Conservation (phyloP, 768 basidiomycete genomes). For the Brasilioporus rufonigricans region DNA sequence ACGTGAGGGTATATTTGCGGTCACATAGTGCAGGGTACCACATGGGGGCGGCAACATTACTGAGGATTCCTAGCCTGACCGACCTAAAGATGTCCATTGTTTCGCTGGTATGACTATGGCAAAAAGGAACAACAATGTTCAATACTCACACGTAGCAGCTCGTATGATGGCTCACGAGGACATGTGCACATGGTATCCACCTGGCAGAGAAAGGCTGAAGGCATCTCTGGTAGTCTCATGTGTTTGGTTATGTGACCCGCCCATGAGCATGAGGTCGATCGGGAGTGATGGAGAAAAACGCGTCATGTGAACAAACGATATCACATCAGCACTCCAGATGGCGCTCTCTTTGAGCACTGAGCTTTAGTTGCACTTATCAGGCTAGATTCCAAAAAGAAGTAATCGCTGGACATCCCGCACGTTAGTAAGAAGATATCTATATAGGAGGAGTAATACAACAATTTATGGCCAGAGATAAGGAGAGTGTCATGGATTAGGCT, state of each 20-base stretch:
- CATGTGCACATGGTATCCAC: conserved; percentile 16
- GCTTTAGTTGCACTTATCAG: conserved; percentile 21
- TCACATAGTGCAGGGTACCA: conserved; percentile 7
- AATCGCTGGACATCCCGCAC: conserved; percentile 20
- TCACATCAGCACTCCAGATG: background rate
- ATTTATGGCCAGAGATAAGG: conserved; percentile 26
- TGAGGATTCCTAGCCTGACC: conserved; percentile 5
- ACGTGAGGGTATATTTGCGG: conserved; percentile 9
- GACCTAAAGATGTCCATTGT: background rate
- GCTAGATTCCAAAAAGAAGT: conserved; percentile 10
- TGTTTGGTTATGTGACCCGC: conserved; percentile 2
- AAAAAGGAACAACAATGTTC: background rate
- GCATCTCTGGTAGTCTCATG: conserved; percentile 8
- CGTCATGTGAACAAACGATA: conserved; percentile 12
- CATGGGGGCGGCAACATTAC: conserved; percentile 10
- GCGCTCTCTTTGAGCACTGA: conserved; percentile 9
- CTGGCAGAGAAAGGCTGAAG: conserved; percentile 9
- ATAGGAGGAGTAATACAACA: conserved; percentile 34
- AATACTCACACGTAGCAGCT: background rate
- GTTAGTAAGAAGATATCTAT: conserved; percentile 30
- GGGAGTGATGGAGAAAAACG: conserved; percentile 1
- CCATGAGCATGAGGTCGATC: conserved; percentile 6
- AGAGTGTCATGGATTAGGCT: conserved; percentile 26
- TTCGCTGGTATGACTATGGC: conserved; percentile 11
- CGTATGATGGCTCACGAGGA: conserved; percentile 1